Base-by-base conservation (phyloP, 176 grass and related monocot genomes). In the Musa beccarii region DNA sequence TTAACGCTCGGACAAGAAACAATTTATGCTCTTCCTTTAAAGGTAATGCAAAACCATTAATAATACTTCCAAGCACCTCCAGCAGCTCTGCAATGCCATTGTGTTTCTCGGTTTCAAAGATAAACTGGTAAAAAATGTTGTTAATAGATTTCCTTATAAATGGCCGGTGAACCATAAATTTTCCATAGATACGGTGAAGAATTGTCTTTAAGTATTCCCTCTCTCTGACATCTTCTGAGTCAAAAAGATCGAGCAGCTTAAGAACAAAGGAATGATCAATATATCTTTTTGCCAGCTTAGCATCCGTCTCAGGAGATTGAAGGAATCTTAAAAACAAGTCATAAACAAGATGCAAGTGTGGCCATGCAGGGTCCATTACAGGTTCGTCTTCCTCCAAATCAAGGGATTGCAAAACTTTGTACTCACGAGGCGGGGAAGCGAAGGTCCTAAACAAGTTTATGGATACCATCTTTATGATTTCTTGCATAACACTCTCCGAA, bases 81-180 rank as follows among this genome's bases (percentile, higher is more conserved):
- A 97, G 68, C 80, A 97, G 75, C 82, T 97, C 94, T 52, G 94
- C 94, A 80, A 93, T 78, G 51, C 94, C 94, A 73, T 91, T 93
- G 70, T 93, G 88, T 66, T 91, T 97, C 73, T 93, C 94, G 55
- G 94, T 97, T 82, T 93, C 94, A 17, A 93, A 97, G 80, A 97
- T 89, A 68, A 97, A 97, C 49, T 82, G 85, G 78, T 97, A 97
- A 83, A 97, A 97, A 77, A 97, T 97, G 84, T 93, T 93, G 80
- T 97, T 97, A 78, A 97, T 97, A 21, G 88, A 81, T 88, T 97
- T 93, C 69, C 94, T 86, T 82, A 97, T 89, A 83, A 89, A 93
- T n/a, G 94, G 94, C 26, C 94, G 94, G 71, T 97, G 90, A 49
- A 97, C 90, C 94, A 97, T 97, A 76, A 97, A 97, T 90, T 93